These are phyloP conservation scores for Bolboschoenus planiculmis DNA, from an alignment of 176 grass and related monocot genomes.

Conservation along the genomic window DNA sequence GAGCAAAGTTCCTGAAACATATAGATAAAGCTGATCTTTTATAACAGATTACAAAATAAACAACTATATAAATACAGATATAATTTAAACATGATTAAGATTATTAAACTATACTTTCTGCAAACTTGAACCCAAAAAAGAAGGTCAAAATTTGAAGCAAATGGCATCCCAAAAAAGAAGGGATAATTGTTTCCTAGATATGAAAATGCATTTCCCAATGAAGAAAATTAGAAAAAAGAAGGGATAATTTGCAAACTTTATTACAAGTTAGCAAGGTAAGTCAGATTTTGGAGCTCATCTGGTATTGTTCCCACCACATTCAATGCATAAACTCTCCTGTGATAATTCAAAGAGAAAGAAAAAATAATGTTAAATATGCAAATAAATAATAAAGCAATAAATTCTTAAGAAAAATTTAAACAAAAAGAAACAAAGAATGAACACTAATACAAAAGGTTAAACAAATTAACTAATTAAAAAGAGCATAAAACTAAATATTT, in stretches of 20 bases:
- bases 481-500: background rate
- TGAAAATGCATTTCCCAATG: no score
- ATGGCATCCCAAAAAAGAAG: background rate
- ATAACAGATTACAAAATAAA: background rate
- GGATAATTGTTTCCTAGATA: no score
- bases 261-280: constrained; percentile 51
- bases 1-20: constrained; percentile 42
- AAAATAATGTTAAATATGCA: background rate
- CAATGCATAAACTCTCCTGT: constrained; percentile 43
- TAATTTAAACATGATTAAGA: background rate
- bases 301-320: constrained; percentile 44
- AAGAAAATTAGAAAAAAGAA: background rate
- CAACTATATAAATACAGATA: background rate
- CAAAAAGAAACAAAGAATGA: background rate
- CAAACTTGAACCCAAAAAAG: no score
- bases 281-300: constrained; percentile 50
- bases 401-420: background rate
- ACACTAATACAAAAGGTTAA: background rate
- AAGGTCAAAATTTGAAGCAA: no score
- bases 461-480: background rate
- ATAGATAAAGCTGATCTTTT: background rate
- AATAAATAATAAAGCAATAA: background rate
- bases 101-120: no score
- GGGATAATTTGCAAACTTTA: background rate
- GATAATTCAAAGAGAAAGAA: background rate